A percentile compares a stretch with the other conserved stretches of the same genome.
These are phyloP conservation scores for Penicillium capsulatum DNA, from an alignment of 2,329 filamentous ascomycete genomes.

Conservation along the genomic window DNA sequence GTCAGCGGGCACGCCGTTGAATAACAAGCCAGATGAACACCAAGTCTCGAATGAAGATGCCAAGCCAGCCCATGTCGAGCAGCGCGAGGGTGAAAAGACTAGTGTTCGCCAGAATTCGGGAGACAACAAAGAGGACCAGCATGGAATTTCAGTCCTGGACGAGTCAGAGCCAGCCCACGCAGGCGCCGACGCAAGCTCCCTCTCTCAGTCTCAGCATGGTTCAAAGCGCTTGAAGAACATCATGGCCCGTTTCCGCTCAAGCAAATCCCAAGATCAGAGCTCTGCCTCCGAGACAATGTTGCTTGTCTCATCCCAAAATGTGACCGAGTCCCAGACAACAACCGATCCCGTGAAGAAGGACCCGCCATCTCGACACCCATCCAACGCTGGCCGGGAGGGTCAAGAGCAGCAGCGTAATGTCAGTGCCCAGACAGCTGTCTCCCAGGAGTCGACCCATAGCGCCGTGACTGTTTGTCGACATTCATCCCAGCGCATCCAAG, in stretches of 20 bases:
- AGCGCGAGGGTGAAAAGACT: background rate
- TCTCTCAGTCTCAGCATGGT: conserved; percentile 9
- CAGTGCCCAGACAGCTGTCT: conserved; percentile 31
- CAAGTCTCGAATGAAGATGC: background rate
- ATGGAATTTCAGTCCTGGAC: background rate
- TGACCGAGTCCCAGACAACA: background rate
- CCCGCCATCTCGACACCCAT: background rate
- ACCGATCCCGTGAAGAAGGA: conserved; percentile 10
- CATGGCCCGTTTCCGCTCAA: conserved; percentile 10
- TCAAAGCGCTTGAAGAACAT: conserved; percentile 13
- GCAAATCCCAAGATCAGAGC: conserved; percentile 8
- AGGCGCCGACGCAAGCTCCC: background rate
- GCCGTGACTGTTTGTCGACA: conserved; percentile 31
- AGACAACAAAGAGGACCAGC: background rate
- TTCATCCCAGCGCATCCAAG: conserved; percentile 28
- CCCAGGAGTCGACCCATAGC: conserved; percentile 33
- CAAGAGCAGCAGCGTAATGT: conserved; percentile 24
- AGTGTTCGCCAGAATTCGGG: background rate
- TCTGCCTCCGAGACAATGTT: conserved; percentile 5
- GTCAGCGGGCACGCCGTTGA: conserved; percentile 9
- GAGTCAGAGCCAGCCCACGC: background rate
- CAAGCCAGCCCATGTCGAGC: background rate
- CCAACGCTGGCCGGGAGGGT: background rate
- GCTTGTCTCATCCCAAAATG: background rate
- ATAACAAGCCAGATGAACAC: conserved; percentile 5